Evolutionary conservation across 129 eudicot genomes (phyloP).

Genomic region (Artemisia annua): DNA sequence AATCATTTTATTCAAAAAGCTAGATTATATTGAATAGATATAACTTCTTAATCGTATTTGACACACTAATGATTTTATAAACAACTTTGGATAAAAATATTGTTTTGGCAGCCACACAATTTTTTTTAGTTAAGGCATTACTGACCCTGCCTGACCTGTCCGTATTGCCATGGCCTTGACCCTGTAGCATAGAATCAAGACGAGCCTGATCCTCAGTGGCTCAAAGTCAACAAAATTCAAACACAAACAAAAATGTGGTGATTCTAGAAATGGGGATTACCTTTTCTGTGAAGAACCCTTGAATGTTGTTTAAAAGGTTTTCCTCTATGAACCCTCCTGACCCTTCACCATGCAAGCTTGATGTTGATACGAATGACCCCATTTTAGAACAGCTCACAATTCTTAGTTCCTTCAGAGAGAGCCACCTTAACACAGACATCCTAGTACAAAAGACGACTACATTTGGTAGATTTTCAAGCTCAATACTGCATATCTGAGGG

Average conservation of each 20-base stretch:
- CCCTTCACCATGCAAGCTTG: slow-evolving; percentile 25
- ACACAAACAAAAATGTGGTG: neutral
- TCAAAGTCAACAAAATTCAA: neutral
- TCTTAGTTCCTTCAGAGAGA: slow-evolving; percentile 37
- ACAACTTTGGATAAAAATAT: neutral
- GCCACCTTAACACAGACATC: slow-evolving; percentile 32
- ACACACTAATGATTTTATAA: neutral
- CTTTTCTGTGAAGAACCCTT: slow-evolving; percentile 34
- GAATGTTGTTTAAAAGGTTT: slow-evolving; percentile 21
- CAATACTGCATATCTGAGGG: slow-evolving; percentile 34
- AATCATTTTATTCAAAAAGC: neutral
- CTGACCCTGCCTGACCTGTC: neutral
- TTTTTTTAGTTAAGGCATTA: neutral
- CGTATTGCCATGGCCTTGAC: slow-evolving; percentile 3
- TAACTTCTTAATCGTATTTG: neutral
- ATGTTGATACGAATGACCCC: slow-evolving; percentile 31
- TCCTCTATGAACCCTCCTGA: slow-evolving; percentile 19
- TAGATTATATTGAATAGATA: no score
- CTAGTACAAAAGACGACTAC: slow-evolving; percentile 25
- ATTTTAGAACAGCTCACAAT: slow-evolving; percentile 32
- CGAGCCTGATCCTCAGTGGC: neutral
- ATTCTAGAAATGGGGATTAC: slow-evolving; percentile 23
- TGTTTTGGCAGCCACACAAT: neutral
- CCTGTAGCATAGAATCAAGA: neutral
- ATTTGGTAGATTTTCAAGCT: slow-evolving; percentile 49